These are phyloP conservation scores for Paecilomyces sp. DNA, from an alignment of 2,329 filamentous ascomycete species.

Conservation along the genomic window DNA sequence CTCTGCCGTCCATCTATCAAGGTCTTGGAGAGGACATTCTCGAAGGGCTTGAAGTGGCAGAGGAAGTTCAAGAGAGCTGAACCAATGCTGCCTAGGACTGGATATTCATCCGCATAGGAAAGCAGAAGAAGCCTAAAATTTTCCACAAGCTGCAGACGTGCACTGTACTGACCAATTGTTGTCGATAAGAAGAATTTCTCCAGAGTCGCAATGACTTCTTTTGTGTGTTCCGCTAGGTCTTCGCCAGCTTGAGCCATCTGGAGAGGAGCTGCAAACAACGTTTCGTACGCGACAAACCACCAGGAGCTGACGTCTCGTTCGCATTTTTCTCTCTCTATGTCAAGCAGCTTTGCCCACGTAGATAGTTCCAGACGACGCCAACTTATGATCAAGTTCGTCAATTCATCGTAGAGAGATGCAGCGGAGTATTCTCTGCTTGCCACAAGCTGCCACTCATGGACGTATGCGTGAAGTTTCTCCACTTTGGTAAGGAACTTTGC, in stretches of 20 bases:
- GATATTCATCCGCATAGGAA: conserved; percentile 54
- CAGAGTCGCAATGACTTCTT: conserved; percentile 66
- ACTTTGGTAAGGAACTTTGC: conserved; percentile 78
- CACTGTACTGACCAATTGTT: conserved; percentile 71
- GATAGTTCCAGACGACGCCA: conserved; percentile 89
- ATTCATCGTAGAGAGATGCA: conserved; percentile 61
- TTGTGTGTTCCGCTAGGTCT: conserved; percentile 57
- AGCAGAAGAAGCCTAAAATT: conserved; percentile 58
- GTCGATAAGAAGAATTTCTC: conserved; percentile 72
- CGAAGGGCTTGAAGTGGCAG: conserved; percentile 65
- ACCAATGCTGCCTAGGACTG: conserved; percentile 51
- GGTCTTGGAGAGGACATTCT: conserved; percentile 55
- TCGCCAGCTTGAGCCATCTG: conserved; percentile 54
- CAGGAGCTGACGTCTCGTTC: conserved; percentile 74
- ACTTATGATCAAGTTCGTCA: conserved; percentile 73
- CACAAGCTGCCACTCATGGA: conserved; percentile 94
- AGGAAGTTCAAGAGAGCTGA: conserved; percentile 70
- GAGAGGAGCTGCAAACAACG: conserved; percentile 68
- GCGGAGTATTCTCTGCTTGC: conserved; percentile 74
- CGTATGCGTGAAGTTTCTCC: conserved; percentile 75
- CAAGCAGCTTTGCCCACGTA: conserved; percentile 84
- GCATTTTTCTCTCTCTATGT: conserved; percentile 72
- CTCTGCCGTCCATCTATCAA: conserved; percentile 61
- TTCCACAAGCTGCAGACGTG: conserved; percentile 63
- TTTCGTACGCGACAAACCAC: conserved; percentile 97